Evolutionary conservation across 169 alveolate genomes (phyloP), one percentile per base, ranked within the genome.

Genomic region (Plasmodium gallinaceum): DNA sequence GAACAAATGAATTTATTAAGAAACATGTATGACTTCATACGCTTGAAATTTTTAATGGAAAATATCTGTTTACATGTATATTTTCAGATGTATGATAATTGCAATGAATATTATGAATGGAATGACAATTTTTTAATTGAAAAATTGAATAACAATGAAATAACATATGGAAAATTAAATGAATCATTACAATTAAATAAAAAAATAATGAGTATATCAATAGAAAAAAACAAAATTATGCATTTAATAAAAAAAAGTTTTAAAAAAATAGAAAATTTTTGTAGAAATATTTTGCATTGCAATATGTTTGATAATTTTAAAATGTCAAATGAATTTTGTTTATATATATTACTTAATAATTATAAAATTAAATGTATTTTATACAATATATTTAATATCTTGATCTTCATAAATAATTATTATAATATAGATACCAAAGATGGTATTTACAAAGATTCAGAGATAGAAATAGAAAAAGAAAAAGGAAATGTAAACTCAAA

Each of bases 351-450:
- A 73, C 64, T 45, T 22, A 78, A 78, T 65, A 62, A 78, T 62
- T 78, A 78, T 43, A 78, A 78, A 78, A 78, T 78, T n/a, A 78
- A 78, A 69, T 78, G 78, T 48, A 78, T 78, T 58, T 20, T 78
- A 43, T 65, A 78, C 37, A 78, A 78, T 43, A 78, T 78, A 64
- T 78, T 78, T 78, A 78, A 52, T 43, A 51, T 78, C 64, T 64
- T 78, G 20, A 64, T 64, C 20, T 78, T 78, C 32, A 48, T 78
- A 78, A 78, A 78, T 78, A 78, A 78, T 51, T 65, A 64, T 65
- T 54, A 18, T 54, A 54, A 54, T 14, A 14, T 54, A 54, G 18
- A 12, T 65, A 18, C 64, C 9, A 7, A 58, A 42, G 45, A 26
- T 51, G 48, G 48, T 12, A 16, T 65, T 42, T 6, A 32, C 54